Evolutionary conservation across 441 rosid species (phyloP).

Genomic region (Viola pubescens): DNA sequence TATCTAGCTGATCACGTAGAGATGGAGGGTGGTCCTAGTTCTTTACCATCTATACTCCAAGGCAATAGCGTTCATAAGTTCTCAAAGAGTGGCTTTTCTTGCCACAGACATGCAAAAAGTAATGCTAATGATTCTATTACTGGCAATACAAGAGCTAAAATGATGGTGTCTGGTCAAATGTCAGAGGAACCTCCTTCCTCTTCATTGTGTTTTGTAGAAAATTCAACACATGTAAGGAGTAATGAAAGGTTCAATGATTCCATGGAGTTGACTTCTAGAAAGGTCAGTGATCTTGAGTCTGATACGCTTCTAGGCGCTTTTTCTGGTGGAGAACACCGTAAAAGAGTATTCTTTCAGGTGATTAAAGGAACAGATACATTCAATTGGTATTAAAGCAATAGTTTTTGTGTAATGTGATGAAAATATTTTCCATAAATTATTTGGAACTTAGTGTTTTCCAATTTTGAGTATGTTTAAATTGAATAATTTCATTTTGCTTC

Average conservation of each 20-base stretch:
- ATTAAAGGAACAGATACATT: background rate
- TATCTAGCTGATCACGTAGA: slow-evolving; percentile 20
- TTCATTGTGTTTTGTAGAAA: slow-evolving; percentile 11
- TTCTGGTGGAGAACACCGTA: slow-evolving; percentile 3
- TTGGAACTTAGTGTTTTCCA: background rate
- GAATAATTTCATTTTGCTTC: background rate
- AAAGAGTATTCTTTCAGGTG: slow-evolving; percentile 15
- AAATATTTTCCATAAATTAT: background rate
- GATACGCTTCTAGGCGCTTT: slow-evolving; percentile 2
- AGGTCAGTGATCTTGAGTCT: slow-evolving; percentile 6
- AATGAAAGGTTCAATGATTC: slow-evolving; percentile 8
- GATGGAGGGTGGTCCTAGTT: slow-evolving; percentile 1
- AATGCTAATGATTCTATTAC: slow-evolving; percentile 11
- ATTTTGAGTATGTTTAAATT: background rate
- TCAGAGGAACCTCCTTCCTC: slow-evolving; percentile 3
- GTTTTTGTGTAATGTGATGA: background rate
- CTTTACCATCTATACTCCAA: background rate
- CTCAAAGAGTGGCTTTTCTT: slow-evolving; percentile 4
- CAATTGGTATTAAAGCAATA: background rate
- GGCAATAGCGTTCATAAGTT: background rate
- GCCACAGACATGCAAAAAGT: background rate
- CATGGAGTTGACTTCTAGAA: slow-evolving; percentile 3
- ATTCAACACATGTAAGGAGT: background rate
- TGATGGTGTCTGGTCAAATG: background rate
- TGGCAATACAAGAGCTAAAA: slow-evolving; percentile 1